Evolutionary conservation across 495 filamentous ascomycete genomes (phyloP), one percentile per base, ranked within the genome.

Genomic region (Daldinia decipiens): DNA sequence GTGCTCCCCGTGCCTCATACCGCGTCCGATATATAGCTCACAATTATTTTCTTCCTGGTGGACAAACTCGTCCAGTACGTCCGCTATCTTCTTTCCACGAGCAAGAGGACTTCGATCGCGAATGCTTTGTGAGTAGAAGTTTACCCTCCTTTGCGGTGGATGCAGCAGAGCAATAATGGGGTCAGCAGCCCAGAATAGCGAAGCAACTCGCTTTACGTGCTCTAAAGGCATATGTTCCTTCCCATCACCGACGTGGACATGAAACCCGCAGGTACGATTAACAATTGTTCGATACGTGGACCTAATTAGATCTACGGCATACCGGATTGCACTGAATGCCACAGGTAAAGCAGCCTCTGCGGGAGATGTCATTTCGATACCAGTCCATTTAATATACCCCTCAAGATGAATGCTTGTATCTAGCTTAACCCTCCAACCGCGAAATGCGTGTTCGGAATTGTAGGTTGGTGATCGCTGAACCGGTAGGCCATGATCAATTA

Each of bases 161-260:
- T 82, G 80, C 2, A 83, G 31, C 12, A 17, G 32, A 47, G 74
- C 67, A n/a, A 82, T 13, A 17, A 76, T 62, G 0, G 74, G 75
- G 29, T 79, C 78, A 40, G 77, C 79, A 3, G 77, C 75, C 52
- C 72, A 80, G 7, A 75, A 47, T 5, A 82, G 67, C 6, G 65
- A 62, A 8, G 74, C 19, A 0, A 81, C 39, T n/a, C 78, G 79
- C 21, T 74, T 73, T 7, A 75, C 36, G 8, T 72, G 73, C 8
- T 69, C 55, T 1, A 79, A 45, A 2, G 69, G 51, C 51, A 79
- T 77, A 0, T 47, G 38, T 8, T 73, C 62, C 3, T 4, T 29
- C 5, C 68, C 73, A 43, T 77, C 70, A 19, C 78, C 79, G 2
- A 82, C 70, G 60, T 81, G 80, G 32, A 81, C 77, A 54, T 82